Conservation (phyloP, 257 asterid species). For the Solanum pimpinellifolium region DNA sequence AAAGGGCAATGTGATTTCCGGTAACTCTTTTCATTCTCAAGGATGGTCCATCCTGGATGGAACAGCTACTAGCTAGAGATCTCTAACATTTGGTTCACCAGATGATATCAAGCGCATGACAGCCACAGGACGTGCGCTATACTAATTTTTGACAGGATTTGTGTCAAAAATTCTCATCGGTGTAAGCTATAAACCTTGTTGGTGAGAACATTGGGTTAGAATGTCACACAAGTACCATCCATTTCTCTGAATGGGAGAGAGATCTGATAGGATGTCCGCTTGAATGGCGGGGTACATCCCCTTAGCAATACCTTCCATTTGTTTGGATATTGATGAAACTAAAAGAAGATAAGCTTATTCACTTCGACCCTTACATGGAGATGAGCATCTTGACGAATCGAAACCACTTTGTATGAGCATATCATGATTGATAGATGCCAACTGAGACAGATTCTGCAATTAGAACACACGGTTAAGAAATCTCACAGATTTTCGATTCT, state of each 20-base stretch:
- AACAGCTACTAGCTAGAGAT: neutral
- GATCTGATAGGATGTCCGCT: neutral
- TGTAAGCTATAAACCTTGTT: neutral
- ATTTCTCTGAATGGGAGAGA: neutral
- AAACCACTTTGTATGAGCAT: conserved; percentile 73
- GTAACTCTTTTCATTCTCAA: neutral
- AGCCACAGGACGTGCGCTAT: neutral
- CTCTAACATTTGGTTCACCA: neutral
- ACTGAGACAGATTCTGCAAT: conserved; percentile 80
- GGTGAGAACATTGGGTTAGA: neutral
- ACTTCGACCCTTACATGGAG: conserved; percentile 44
- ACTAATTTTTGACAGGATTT: neutral
- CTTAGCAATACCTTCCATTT: neutral
- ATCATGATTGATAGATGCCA: conserved; percentile 84
- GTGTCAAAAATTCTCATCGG: neutral
- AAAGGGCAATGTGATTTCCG: neutral
- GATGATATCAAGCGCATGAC: neutral
- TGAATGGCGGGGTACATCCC: neutral
- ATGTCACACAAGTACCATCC: neutral
- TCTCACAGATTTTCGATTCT: neutral
- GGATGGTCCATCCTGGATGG: neutral
- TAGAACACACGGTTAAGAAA: neutral
- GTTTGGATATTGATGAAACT: neutral
- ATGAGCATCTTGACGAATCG: conserved; percentile 45
- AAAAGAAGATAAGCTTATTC: neutral